Base-by-base conservation (phyloP, 352 stramenopile species). In the Globisporangium spinosum region DNA sequence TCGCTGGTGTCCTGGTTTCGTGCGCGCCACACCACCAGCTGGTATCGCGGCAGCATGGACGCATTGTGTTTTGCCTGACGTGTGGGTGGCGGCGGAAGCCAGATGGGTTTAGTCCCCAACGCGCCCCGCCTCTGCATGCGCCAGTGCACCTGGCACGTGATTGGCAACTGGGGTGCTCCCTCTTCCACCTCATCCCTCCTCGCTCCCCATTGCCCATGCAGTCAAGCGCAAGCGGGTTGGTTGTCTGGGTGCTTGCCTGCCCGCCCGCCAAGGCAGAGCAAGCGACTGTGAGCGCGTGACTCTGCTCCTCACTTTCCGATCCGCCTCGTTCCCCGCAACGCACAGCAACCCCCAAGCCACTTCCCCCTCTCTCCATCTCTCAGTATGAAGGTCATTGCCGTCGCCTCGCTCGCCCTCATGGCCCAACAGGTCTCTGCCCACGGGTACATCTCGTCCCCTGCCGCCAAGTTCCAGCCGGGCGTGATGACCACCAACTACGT, bases 381-480 rank as follows among this genome's bases (percentile, higher is more conserved):
- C 27, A 60, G 8, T 32, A 67, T 67, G 62, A 67, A 67, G 69
- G 61, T 76, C 60, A 35, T 79, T 54, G 66, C 68, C 51, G 57
- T 63, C 65, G 65, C 62, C 43, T 60, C 72, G 47, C 53, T 74
- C 63, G 65, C 69, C 20, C 54, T 77, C 34, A 23, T 77, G 38
- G 64, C 59, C 8, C 63, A 65, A 29, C 64, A 76, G 20, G 70
- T 70, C 55, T 64, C 34, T n/a, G 77, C 73, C 2, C 77, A 80
- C 58, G 77, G 77, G 3, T 84, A 84, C 64, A 68, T 84, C 27
- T 77, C 75, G 35, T 70, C 74, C 3, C 75, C 68, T 12, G 58
- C 63, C 0, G 62, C 68, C 8, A 66, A 47, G 25, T 73, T 70
- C 63, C 62, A 53, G 57, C 32, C 51, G 25, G 27, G 40, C 25